Evolutionary conservation across 192 early-diverging fungal genomes (phyloP), one percentile per base, ranked within the genome.

Genomic region (Pilaira anomala): DNA sequence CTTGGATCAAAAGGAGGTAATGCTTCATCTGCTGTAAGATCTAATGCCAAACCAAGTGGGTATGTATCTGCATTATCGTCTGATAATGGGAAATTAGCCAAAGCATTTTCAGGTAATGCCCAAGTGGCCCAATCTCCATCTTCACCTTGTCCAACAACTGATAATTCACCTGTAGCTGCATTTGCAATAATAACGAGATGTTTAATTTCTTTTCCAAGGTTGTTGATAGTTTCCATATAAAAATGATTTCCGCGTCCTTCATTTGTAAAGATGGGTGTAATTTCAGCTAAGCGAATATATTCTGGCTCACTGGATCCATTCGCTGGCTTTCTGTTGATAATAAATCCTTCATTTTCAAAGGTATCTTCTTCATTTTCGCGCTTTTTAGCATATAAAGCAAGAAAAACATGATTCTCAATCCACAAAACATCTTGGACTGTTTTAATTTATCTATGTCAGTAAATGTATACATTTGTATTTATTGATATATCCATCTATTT

Each of bases 381-480:
- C 21, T 61, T 58, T 13, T 68, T 69, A 8, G 81, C 74, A 65
- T 94, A 94, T 8, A 90, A 72, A 12, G 80, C 84, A 39, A 90
- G 69, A 64, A 91, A 92, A 0, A 82, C 68, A 52, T 78, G 67
- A 14, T 78, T 89, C 44, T 93, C 90, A 13, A 92, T 60, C 94
- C 94, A 96, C 8, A 86, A 62, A 11, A 96, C 69, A 29, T 80
- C 73, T 33, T 84, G 54, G 2, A 93, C 92, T 81, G n/a, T n/a
- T n/a, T n/a, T 72, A 58, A 48, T 69, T 65, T 19, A 59, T 53
- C 18, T 62, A n/a, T 21, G 12, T 58, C 7, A 64, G 21, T 19
- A 36, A 9, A 3, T 36, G 11, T 36, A 48, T 67, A 67, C 71
- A 36, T 9, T 36, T 36, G 33, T 2, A 2, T 28, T 24, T 26